Conservation (phyloP, 441 rosid species). For the Melastoma candidum region DNA sequence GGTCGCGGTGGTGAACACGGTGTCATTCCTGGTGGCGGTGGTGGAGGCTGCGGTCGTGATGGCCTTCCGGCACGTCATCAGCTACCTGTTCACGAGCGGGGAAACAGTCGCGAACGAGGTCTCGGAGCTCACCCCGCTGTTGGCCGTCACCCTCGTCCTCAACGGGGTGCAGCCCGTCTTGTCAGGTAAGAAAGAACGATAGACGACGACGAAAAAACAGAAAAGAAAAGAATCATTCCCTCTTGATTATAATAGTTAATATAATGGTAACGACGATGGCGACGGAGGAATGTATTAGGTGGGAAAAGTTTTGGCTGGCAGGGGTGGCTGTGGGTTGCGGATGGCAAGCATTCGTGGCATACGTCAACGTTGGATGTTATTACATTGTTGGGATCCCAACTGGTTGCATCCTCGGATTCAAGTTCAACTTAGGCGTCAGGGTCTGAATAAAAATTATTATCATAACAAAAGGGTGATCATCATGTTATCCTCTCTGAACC, state of each 20-base stretch:
- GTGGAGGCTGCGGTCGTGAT: slow-evolving; percentile 27
- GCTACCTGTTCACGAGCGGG: slow-evolving; percentile 43
- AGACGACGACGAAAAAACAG: no score
- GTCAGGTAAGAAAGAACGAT: slow-evolving; percentile 28
- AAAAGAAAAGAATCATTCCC: no score
- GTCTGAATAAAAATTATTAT: slow-evolving; percentile 7
- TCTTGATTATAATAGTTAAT: no score
- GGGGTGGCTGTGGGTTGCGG: slow-evolving; percentile 47
- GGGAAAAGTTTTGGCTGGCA: slow-evolving; percentile 1
- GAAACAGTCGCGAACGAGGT: slow-evolving; percentile 40
- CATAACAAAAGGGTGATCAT: neutral
- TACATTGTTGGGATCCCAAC: slow-evolving; percentile 20
- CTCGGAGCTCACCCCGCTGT: slow-evolving; percentile 34
- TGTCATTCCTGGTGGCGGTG: slow-evolving; percentile 27
- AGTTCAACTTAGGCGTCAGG: slow-evolving; percentile 17
- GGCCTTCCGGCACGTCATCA: slow-evolving; percentile 32
- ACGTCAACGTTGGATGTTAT: slow-evolving; percentile 21
- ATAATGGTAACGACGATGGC: no score
- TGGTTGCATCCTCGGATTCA: slow-evolving; percentile 22
- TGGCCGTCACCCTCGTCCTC: slow-evolving; percentile 39
- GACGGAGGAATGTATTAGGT: no score
- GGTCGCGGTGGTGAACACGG: slow-evolving; percentile 14
- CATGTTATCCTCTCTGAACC: no score
- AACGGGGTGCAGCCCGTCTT: slow-evolving; percentile 54
- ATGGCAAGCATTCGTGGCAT: slow-evolving; percentile 28